A percentile compares a stretch with the other conserved stretches of the same genome.
phyloP scores from a whole-genome alignment of 2,329 filamentous ascomycete genomes.

The Pseudohalonectria lignicola region DNA sequence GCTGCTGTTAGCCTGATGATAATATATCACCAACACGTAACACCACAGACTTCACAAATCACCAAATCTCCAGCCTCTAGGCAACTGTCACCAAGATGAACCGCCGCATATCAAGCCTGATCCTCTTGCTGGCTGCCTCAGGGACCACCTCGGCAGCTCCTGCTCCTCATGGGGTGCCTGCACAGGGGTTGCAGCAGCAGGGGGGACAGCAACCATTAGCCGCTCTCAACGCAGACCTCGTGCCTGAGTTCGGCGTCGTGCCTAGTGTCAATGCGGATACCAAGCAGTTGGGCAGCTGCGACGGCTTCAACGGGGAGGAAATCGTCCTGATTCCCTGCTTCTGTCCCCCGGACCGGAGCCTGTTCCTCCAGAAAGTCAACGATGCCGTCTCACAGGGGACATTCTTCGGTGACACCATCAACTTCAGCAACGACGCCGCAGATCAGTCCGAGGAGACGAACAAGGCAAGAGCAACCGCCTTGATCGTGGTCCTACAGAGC shows the following conservation, averaged over 20 bases:
- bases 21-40: too few species aligned
- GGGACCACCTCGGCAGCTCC: too few species aligned
- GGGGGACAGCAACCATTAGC: too few species aligned
- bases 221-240: constrained; percentile 1
- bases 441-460: constrained; percentile 7
- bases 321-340: constrained; percentile 8
- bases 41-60: too few species aligned
- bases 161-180: too few species aligned
- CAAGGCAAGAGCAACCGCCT: constrained; percentile 6
- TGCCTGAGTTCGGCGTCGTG: constrained; percentile 4
- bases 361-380: constrained; percentile 6
- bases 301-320: constrained; percentile 7
- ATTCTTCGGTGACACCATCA: constrained; percentile 5
- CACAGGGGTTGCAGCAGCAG: too few species aligned
- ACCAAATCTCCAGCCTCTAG: too few species aligned
- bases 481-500: constrained; percentile 9
- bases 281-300: constrained; percentile 5
- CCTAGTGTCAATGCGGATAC: background rate
- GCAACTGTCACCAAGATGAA: too few species aligned
- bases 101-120: too few species aligned
- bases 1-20: too few species aligned
- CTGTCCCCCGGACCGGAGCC: constrained; percentile 8
- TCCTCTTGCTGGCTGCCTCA: too few species aligned
- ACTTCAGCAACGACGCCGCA: constrained; percentile 7
- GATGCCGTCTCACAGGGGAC: constrained; percentile 6